Conservation (phyloP, 345 rosid genomes). For the Microcos paniculata region DNA sequence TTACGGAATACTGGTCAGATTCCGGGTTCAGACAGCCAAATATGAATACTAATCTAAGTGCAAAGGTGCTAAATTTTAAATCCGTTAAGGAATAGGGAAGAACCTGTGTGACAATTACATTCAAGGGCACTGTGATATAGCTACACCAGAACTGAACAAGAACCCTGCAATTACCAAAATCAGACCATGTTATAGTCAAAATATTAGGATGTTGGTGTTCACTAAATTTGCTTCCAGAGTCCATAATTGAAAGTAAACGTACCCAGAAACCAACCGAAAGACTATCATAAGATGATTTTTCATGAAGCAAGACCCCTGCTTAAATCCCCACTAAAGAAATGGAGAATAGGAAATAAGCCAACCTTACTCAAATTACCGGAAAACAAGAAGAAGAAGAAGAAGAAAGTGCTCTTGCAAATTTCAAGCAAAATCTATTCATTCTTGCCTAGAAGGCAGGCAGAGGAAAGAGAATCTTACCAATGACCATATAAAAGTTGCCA, state of each 20-base stretch:
- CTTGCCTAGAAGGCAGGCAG: neutral
- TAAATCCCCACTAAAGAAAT: slow-evolving; percentile 72
- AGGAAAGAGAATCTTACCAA: slow-evolving; percentile 50
- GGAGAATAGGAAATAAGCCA: slow-evolving; percentile 6
- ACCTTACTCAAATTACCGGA: neutral
- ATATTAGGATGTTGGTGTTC: neutral
- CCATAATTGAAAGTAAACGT: neutral
- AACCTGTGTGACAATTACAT: slow-evolving; percentile 87
- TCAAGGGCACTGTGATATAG: slow-evolving; percentile 83
- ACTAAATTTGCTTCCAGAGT: neutral
- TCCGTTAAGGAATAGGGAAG: neutral
- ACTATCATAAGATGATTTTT: slow-evolving; percentile 71
- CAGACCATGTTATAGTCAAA: neutral
- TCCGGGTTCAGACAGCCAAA: neutral
- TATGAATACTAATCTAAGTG: neutral
- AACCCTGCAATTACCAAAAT: slow-evolving; percentile 47
- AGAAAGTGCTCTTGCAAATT: neutral
- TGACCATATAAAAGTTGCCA: slow-evolving; percentile 96
- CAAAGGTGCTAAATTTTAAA: neutral
- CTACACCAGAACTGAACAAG: slow-evolving; percentile 97
- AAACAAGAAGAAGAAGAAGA: neutral
- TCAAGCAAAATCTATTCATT: neutral
- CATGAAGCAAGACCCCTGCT: slow-evolving; percentile 89
- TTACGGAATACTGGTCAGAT: neutral
- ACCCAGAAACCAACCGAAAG: slow-evolving; percentile 77